Evolutionary conservation across 257 asterid genomes (phyloP).

Genomic region (Ilex asprella): DNA sequence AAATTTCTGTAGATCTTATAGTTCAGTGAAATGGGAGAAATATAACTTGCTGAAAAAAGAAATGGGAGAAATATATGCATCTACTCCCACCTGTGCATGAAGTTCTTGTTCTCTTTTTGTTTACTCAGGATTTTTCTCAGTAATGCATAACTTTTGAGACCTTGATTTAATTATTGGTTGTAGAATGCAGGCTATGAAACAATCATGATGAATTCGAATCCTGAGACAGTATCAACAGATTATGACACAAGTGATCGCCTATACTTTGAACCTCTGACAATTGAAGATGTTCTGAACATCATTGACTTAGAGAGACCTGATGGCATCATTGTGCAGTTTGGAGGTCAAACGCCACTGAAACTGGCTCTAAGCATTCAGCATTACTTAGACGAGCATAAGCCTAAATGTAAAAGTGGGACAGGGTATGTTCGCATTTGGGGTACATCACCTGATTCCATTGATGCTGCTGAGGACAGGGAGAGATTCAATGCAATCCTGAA

Average conservation of each 20-base stretch:
- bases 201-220: conserved; percentile 98
- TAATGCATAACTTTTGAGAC: not conserved
- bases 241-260: conserved; percentile 97
- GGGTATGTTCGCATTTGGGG: conserved; percentile 92
- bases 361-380: conserved; percentile 78
- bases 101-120: no score
- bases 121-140: not conserved
- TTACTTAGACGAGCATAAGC: conserved; percentile 58
- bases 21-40: no score
- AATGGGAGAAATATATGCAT: no score
- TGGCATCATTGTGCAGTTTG: conserved; percentile 96
- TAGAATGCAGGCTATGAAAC: conserved; percentile 95
- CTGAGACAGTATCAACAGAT: conserved; percentile 95
- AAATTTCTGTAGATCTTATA: no score
- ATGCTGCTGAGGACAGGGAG: conserved; percentile 96
- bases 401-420: conserved; percentile 50
- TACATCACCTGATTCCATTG: conserved; percentile 91
- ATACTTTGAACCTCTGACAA: conserved; percentile 94
- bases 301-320: conserved; percentile 95
- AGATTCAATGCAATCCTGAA: conserved; percentile 76
- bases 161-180: not conserved
- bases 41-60: no score
- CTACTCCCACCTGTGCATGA: not conserved
- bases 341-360: conserved; percentile 96
- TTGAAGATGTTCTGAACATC: conserved; percentile 84